Conservation (phyloP, 1,284 basidiomycete species). For the Papiliotrema nemorosa region DNA sequence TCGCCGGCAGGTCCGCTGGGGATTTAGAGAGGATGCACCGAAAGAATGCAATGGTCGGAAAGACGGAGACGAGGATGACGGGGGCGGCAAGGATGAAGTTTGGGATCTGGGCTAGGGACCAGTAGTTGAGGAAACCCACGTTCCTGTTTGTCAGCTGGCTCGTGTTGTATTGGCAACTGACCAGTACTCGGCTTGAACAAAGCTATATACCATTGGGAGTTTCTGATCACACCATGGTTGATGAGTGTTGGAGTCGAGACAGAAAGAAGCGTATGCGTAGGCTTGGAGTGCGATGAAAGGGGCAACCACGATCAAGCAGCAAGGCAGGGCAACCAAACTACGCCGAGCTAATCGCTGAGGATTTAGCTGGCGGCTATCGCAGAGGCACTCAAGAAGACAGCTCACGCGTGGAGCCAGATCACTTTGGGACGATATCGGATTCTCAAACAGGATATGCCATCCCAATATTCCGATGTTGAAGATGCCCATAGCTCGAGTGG, state of each 20-base stretch:
- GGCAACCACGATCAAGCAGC: slow-evolving; percentile 54
- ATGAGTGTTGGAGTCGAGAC: slow-evolving; percentile 40
- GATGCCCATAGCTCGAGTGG: slow-evolving; percentile 78
- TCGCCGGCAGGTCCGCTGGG: slow-evolving; percentile 21
- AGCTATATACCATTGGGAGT: slow-evolving; percentile 72
- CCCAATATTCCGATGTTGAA: slow-evolving; percentile 69
- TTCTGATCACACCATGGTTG: slow-evolving; percentile 63
- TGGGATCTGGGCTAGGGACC: slow-evolving; percentile 75
- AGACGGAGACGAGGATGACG: slow-evolving; percentile 58
- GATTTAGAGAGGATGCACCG: background rate
- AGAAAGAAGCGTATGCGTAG: slow-evolving; percentile 65
- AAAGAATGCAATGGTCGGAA: slow-evolving; percentile 11
- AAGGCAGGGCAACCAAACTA: slow-evolving; percentile 36
- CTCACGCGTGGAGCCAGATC: background rate
- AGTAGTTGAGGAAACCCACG: slow-evolving; percentile 79
- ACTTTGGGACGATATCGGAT: background rate
- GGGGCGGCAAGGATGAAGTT: slow-evolving; percentile 82
- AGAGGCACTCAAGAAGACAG: background rate
- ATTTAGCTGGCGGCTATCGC: background rate
- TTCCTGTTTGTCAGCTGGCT: slow-evolving; percentile 53
- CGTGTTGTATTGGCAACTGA: slow-evolving; percentile 21
- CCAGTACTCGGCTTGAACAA: slow-evolving; percentile 83
- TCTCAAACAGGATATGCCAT: slow-evolving; percentile 55
- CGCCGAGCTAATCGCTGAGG: slow-evolving; percentile 2
- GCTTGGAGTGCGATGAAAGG: slow-evolving; percentile 73